Evolutionary conservation across 306 rosid species (phyloP).

Genomic region (Quercus glauca): DNA sequence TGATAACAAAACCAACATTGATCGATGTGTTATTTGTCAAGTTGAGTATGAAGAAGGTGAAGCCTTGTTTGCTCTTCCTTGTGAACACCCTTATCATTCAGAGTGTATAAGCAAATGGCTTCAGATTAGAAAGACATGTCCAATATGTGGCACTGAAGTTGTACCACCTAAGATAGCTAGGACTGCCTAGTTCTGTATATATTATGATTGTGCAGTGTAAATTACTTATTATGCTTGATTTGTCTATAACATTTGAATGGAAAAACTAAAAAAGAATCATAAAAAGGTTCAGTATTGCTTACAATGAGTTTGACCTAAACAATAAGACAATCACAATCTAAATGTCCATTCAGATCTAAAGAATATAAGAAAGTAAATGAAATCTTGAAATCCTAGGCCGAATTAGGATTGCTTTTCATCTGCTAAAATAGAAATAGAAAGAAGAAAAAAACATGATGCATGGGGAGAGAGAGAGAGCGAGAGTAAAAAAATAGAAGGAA

Average conservation of each 20-base stretch:
- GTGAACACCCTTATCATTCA: constrained; percentile 81
- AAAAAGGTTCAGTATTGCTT: no score
- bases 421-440: no score
- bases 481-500: no score
- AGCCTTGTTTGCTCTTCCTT: constrained; percentile 49
- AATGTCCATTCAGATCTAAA: no score
- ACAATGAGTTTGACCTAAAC: no score
- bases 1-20: constrained; percentile 37
- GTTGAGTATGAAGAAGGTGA: constrained; percentile 78
- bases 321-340: no score
- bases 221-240: neutral
- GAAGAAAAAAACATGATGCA: no score
- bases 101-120: constrained; percentile 84
- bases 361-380: no score
- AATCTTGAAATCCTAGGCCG: no score
- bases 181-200: neutral
- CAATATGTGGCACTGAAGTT: constrained; percentile 73
- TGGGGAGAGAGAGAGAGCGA: no score
- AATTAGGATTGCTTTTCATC: no score
- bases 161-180: constrained; percentile 30
- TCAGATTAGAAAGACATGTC: constrained; percentile 79
- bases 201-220: neutral
- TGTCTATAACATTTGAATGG: neutral
- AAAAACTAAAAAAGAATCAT: neutral
- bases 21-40: constrained; percentile 84